Base-by-base conservation (phyloP, 2,329 filamentous ascomycete genomes). In the Epichloe hybrida region DNA sequence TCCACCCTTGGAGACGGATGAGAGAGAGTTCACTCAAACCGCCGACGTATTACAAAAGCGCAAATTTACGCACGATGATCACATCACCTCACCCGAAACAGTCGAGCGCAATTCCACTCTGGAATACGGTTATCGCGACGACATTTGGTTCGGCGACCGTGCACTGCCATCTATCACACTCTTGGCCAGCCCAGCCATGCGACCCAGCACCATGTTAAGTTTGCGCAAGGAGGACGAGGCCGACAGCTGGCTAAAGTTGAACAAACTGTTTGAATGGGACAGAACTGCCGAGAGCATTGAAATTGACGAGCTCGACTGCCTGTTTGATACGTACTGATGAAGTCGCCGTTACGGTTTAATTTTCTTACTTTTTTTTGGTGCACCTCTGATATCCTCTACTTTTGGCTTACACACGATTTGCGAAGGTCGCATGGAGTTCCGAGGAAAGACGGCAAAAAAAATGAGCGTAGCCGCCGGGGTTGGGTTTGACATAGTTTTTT, bases 11-110 rank as follows among this genome's bases (percentile, higher is more conserved):
- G 91, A 97, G 70, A 88, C 86, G 60, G 91, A 97, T 59, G 91
- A 97, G 73, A 87, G 86, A 27, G 93, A 97, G 67, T 98, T 98
- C 63, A 96, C 91, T 6, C 88, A 95, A 69, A 97, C 90, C 1
- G 93, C 93, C 15, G 87, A 88, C 58, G 88, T 84, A 46, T 79
- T 97, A 59, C 87, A 80, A 60, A 81, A 79, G 64, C 72, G 77
- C 54, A 83, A 82, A 61, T 70, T 81, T 21, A 39, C 39, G 12
- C 73, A 66, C 43, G 72, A 74, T 31, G 71, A 72, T 40, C 49
- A 54, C 9, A 55, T 62, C 15, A 20, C 27, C 4, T 54, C 57
- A 41, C 51, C 61, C 43, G 66, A 68, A 20, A 54, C 56, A 17
- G 47, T 53, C 17, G 65, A 68, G 49, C 64, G 65, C 49, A 58